phyloP scores from a whole-genome alignment of 148 eudicot genomes.

The Chenopodium quinoa region DNA sequence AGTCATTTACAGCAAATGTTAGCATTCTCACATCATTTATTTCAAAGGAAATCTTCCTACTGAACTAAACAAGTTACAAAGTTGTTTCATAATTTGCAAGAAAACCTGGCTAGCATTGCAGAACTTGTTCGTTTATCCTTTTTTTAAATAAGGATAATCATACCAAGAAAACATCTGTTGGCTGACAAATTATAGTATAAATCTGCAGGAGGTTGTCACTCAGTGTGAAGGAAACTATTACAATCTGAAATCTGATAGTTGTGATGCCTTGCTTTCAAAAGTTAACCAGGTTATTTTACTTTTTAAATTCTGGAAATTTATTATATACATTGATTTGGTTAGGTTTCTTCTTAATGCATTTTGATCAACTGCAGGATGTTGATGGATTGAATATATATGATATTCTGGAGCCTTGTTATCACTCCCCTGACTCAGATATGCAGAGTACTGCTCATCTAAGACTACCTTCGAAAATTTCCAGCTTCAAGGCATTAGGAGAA shows the following conservation, averaged over 20 bases:
- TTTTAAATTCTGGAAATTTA: neutral
- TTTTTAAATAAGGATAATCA: neutral
- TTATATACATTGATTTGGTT: neutral
- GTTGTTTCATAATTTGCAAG: neutral
- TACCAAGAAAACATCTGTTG: neutral
- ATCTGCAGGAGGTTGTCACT: slow-evolving; percentile 47
- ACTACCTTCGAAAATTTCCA: slow-evolving; percentile 40
- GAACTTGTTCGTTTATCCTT: neutral
- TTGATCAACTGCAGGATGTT: slow-evolving; percentile 43
- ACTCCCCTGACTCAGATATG: slow-evolving; percentile 30
- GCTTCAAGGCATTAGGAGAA: slow-evolving; percentile 78
- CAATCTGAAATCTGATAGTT: slow-evolving; percentile 39
- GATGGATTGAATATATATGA: slow-evolving; percentile 65
- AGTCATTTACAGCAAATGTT: neutral
- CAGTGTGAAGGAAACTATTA: slow-evolving; percentile 69
- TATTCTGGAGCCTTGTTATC: slow-evolving; percentile 93
- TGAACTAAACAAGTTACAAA: neutral
- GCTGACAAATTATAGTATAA: slow-evolving; percentile 1
- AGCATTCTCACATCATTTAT: neutral
- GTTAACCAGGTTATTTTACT: slow-evolving; percentile 46
- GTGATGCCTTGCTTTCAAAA: slow-evolving; percentile 48
- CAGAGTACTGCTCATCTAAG: slow-evolving; percentile 28
- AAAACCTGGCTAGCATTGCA: neutral
- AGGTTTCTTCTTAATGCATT: neutral
- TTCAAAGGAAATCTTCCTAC: neutral